Evolutionary conservation across 2,329 filamentous ascomycete species (phyloP), one percentile per base, ranked within the genome.

Genomic region (Aaosphaeria arxii): DNA sequence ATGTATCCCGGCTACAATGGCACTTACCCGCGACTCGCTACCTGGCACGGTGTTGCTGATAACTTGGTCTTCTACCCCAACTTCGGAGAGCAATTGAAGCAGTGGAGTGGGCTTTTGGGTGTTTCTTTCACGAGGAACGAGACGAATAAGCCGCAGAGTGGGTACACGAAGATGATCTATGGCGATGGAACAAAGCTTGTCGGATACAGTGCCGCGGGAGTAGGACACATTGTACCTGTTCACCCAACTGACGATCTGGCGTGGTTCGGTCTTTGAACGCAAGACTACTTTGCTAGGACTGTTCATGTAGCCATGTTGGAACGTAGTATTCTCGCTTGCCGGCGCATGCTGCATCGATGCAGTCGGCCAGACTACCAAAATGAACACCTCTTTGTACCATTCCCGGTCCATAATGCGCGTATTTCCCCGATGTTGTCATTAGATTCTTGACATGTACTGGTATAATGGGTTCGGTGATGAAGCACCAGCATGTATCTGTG

Each of bases 401-500:
- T 4, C 61, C 61, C 0, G 54, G 52, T 2, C 67, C 69, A 32
- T 77, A 77, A 56, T 77, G 73, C 0, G 74, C 74, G 53, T 77
- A 76, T 52, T 77, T 77, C 0, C 59, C 72, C 1, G 74, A 77
- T 44, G 77, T 77, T 0, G 69, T 76, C 73, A 74, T 69, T 46
- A 77, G 69, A 1, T 55, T 63, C 3, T 56, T 54, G 0, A 58
- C 50, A 2, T 43, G 7, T 0, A 5, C 33, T 4, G 61, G 63
- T 6, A 77, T 70, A 0, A 72, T 55, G 0, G 74, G 72, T 40
- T 76, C 71, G 1, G 48, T 46, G 11, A 77, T 67, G 71, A 77
- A 74, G 50, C 74, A 77, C 74, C 74, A 77, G 45, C 74, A 77
- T 0, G 73, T 76, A 50, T 78, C 74, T 0, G 70, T 76, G 9